Base-by-base conservation (phyloP, 2,329 filamentous ascomycete genomes). In the Epichloe gansuensis region DNA sequence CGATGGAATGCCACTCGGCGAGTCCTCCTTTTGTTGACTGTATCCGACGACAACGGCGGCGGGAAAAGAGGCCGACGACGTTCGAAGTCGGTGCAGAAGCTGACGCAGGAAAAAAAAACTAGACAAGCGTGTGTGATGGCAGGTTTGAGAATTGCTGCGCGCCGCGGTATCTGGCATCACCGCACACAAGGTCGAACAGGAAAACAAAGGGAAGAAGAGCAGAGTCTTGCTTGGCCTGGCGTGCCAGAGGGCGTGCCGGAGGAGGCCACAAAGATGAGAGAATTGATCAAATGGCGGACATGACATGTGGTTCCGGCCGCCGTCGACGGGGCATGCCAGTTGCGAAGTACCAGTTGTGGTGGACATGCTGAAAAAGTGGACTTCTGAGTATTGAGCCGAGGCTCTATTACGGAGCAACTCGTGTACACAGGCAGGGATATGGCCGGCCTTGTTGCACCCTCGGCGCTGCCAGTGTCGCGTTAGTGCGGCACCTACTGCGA, bases 271-370 rank as follows among this genome's bases (percentile, higher is more conserved):
- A 34, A 49, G 42, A 51, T 41, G 34, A 51, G 39, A 31, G 39
- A 31, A 11, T 21, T 35, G 45, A 47, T 54, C 50, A 49, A 49
- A 40, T 45, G 49, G 36, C 34, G 40, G 49, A 50, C 48, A 47
- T 55, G 56, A 54, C 56, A 59, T 59, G 57, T 59, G 56, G 52
- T 56, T 48, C 50, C 50, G 52, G 53, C 49, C 46, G 52, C 51
- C 53, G 46, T 54, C 31, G 38, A 39, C 17, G 41, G 39, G 38
- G 31, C 50, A 51, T 54, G 49, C 52, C 43, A 46, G 43, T 46
- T n/a, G 43, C 6, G 21, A 43, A 43, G 21, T 11, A 31, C 31
- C 31, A 1, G 13, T 23, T 21, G 42, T 44, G 46, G 49, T 31
- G 34, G 41, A 44, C 21, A 23, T 38, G 34, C 47, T 38, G 23